phyloP scores from a whole-genome alignment of 2,329 filamentous ascomycete genomes.

The Nemania bipapillata region DNA sequence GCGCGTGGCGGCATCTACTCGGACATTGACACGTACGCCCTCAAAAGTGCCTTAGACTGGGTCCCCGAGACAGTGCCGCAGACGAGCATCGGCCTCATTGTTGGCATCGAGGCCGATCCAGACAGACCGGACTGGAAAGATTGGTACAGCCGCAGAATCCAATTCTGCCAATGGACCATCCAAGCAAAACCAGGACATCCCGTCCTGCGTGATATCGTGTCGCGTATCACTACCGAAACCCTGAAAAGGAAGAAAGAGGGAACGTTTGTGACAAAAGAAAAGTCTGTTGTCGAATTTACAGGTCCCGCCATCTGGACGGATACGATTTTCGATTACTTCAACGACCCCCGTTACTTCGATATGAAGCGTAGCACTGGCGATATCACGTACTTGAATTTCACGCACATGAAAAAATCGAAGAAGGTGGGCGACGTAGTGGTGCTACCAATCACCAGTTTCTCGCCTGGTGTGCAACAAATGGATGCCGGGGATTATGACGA shows the following conservation, averaged over 20 bases:
- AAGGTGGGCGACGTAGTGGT: conserved; percentile 94
- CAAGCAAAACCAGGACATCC: conserved; percentile 95
- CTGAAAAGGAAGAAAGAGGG: conserved; percentile 75
- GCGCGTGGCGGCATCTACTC: conserved; percentile 77
- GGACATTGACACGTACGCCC: conserved; percentile 89
- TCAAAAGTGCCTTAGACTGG: conserved; percentile 88
- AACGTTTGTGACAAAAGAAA: conserved; percentile 64
- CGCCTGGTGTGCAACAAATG: conserved; percentile 93
- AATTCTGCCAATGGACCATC: conserved; percentile 99
- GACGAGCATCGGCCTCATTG: conserved; percentile 82
- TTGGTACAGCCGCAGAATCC: conserved; percentile 95
- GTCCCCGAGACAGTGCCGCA: conserved; percentile 81
- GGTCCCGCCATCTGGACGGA: conserved; percentile 97
- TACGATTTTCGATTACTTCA: conserved; percentile 90
- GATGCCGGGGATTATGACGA: conserved; percentile 87
- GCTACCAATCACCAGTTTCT: conserved; percentile 96
- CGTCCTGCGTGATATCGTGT: conserved; percentile 85
- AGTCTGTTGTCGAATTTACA: conserved; percentile 90
- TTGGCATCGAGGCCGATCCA: conserved; percentile 96
- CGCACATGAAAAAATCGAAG: conserved; percentile 82
- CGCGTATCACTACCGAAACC: conserved; percentile 84
- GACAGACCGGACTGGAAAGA: conserved; percentile 91
- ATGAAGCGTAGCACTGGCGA: conserved; percentile 75
- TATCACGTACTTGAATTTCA: conserved; percentile 89
- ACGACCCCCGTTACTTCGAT: conserved; percentile 88